Base-by-base conservation (phyloP, 805 yeast species). In the Henningerozyma blattae region DNA sequence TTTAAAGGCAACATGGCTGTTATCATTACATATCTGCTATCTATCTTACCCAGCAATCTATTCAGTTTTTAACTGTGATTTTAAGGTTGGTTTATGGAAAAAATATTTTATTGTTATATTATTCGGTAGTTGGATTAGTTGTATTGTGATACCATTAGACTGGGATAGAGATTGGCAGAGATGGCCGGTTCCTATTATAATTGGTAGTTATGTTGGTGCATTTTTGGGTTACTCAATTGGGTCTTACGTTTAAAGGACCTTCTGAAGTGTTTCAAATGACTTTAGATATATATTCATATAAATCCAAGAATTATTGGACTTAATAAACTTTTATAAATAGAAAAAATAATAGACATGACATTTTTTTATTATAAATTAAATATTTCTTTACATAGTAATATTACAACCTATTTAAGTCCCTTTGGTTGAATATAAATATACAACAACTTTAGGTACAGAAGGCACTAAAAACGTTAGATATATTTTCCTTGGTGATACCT, bases 91-190 rank as follows among this genome's bases (percentile, higher is more conserved):
- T 18, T 40, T 56, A 25, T 56, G 58, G 49, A 61, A 52, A 34
- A 57, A 52, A 34, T 57, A 56, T 31, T 53, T 56, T 17, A 43
- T 56, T 10, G 36, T 50, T 18, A 49, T 60, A 7, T 56, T 55
- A 5, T 33, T 79, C 9, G 95, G 95, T 1, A 75, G 87, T 5
- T 89, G 97, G 97, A 44, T 85, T 1, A 96, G 97, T 13, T 95
- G 89, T 3, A 56, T 83, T 25, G 97, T 94, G 1, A 86, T 91
- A 38, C 96, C 97, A 0, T 65, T 91, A 38, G 98, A 89, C 56
- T 89, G 98, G 98, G 98, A 89, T 54, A 68, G 97, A 47, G 83
- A 80, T 18, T 89, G 98, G 98, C 98, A 89, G 57, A 69, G 66
- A 34, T 89, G 95, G 93, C 98, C 98, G 5, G 72, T 85, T 34